Evolutionary conservation across 257 asterid species (phyloP), one percentile per base, ranked within the genome.

Genomic region (Fraxinus anomala): DNA sequence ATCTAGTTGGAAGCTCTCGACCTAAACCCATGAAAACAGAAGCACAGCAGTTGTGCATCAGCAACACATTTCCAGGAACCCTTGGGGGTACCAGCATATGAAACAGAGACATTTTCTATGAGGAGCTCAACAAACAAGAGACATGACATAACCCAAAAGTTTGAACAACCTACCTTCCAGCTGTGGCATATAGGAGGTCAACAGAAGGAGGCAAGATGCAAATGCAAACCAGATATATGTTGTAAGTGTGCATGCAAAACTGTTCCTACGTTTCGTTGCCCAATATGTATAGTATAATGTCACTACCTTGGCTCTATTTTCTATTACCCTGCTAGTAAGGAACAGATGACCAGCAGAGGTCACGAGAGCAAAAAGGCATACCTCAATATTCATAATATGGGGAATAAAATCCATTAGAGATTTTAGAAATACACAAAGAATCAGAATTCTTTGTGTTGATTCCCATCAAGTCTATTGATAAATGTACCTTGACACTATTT

Each of bases 1-100:
- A 83, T 79, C 71, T 76, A 49, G 59, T 71, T 7, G 66, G 61
- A 72, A 65, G 63, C 75, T 79, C 81, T 59, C 26, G 70, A 30
- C 82, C 87, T 85, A 82, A 63, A 59, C 69, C 75, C 73, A 74
- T 56, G 72, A 77, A 12, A 9, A 67, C 63, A 76, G 59, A 73
- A 81, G 69, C 28, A 49, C 69, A 68, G 40, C 36, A 82, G 78
- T 70, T 28, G 74, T 66, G 56, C 44, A 73, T 40, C 74, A 78
- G 59, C 79, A 77, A 21, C 56, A 75, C 31, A 65, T 75, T 63
- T 42, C 73, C 37, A 37, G 70, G 70, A 78, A 47, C 72, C 71
- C 63, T 28, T 17, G 9, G 51, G 37, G 61, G 81, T 51, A 44
- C 39, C 79, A 76, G 68, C 65, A 75, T 66, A 65, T 59, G 34